phyloP scores from a whole-genome alignment of 495 filamentous ascomycete genomes.

The Amniculicola lignicola region DNA sequence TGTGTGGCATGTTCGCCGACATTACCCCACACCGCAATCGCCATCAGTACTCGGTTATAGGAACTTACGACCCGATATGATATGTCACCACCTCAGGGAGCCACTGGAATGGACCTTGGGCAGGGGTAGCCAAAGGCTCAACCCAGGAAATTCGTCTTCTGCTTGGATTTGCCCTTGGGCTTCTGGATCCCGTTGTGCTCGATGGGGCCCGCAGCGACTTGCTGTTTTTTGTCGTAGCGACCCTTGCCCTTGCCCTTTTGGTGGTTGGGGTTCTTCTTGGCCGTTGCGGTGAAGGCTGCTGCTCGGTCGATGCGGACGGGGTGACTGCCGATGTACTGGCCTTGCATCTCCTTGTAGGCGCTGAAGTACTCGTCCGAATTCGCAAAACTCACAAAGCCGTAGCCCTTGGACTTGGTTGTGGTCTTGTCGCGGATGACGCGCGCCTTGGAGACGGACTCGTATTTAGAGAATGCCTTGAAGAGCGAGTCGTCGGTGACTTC shows the following conservation, averaged over 20 bases:
- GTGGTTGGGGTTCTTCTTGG: slow-evolving; percentile 45
- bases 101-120: no score
- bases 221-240: not conserved
- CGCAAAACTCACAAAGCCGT: slow-evolving; percentile 93
- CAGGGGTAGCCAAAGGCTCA: no score
- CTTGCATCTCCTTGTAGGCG: slow-evolving; percentile 95
- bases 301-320: slow-evolving; percentile 81
- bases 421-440: slow-evolving; percentile 95
- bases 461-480: slow-evolving; percentile 86
- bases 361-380: slow-evolving; percentile 94
- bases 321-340: slow-evolving; percentile 98
- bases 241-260: slow-evolving; percentile 27
- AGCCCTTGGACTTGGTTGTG: slow-evolving; percentile 91
- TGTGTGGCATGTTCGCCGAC: no score
- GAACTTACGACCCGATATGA: no score
- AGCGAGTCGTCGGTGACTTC: slow-evolving; percentile 96
- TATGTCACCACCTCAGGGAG: no score
- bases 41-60: no score
- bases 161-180: slow-evolving; percentile 9
- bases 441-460: slow-evolving; percentile 83
- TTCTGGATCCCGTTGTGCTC: slow-evolving; percentile 18
- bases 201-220: not conserved
- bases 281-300: slow-evolving; percentile 75
- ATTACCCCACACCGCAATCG: no score
- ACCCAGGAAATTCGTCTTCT: no score